These are phyloP conservation scores for Protostelium mycophagum DNA, from an alignment of 78 protist species.

Conservation along the genomic window DNA sequence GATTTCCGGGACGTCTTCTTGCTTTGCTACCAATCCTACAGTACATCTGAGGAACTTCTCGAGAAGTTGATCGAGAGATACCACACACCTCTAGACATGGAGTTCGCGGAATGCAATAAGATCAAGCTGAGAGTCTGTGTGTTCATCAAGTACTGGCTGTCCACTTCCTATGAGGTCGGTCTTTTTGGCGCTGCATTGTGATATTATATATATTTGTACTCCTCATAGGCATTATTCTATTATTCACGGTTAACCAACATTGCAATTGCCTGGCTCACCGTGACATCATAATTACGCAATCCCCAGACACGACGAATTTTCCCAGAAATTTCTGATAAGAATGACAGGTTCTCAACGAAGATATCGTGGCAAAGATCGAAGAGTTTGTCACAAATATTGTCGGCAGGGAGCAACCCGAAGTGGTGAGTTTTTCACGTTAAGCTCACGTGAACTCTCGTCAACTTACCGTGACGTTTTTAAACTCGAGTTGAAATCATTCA, in stretches of 20 bases:
- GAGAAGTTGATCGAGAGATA: background rate
- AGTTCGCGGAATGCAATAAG: background rate
- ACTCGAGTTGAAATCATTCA: too few relatives aligned
- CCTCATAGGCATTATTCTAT: too few relatives aligned
- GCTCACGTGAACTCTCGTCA: background rate
- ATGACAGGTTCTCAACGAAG: background rate
- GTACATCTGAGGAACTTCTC: background rate
- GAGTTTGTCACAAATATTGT: background rate
- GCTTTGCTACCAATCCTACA: background rate
- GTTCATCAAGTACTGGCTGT: background rate
- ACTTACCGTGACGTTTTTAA: too few relatives aligned
- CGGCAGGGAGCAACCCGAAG: background rate
- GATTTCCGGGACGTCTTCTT: background rate
- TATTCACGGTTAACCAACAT: too few relatives aligned
- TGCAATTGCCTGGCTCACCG: too few relatives aligned
- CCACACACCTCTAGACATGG: background rate
- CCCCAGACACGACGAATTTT: too few relatives aligned
- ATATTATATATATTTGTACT: too few relatives aligned
- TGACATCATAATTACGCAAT: too few relatives aligned
- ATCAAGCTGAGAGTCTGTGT: background rate
- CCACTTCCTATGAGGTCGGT: background rate
- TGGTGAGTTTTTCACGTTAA: background rate
- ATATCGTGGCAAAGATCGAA: background rate
- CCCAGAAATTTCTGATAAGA: background rate
- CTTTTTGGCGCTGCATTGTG: background rate